Conservation (phyloP, 306 rosid genomes). For the Aeschynomene evenia region DNA sequence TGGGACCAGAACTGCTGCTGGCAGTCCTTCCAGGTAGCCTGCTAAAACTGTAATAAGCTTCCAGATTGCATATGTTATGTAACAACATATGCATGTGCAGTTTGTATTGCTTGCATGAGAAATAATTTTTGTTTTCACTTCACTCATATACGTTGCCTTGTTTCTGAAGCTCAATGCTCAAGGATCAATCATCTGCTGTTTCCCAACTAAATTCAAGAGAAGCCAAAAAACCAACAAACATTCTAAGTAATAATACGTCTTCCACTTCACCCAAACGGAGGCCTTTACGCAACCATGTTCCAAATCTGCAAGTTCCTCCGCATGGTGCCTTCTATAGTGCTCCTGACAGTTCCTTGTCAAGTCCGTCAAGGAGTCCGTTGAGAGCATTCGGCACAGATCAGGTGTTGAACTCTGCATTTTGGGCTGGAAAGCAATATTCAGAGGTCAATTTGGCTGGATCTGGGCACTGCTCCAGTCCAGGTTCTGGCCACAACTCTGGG, state of each 20-base stretch:
- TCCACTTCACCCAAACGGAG: conserved; percentile 72
- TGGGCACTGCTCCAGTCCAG: conserved; percentile 97
- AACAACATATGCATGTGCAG: conserved; percentile 23
- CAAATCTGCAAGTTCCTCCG: conserved; percentile 83
- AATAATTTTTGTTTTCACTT: conserved; percentile 29
- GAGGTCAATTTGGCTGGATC: conserved; percentile 62
- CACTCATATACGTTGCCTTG: conserved; percentile 34
- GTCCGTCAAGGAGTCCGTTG: conserved; percentile 48
- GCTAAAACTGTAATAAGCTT: conserved; percentile 28
- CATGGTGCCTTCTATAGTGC: conserved; percentile 83
- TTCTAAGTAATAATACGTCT: conserved; percentile 51
- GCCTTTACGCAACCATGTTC: conserved; percentile 79
- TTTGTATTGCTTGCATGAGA: conserved; percentile 23
- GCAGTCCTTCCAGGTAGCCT: conserved; percentile 84
- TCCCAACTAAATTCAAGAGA: conserved; percentile 58
- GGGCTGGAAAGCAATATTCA: conserved; percentile 36
- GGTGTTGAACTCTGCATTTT: conserved; percentile 44
- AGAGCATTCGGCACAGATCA: conserved; percentile 48
- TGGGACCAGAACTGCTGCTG: conserved; percentile 67
- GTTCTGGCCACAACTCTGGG: conserved; percentile 97
- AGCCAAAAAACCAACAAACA: conserved; percentile 51
- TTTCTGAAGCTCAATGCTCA: conserved; percentile 64
- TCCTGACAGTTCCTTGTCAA: conserved; percentile 71
- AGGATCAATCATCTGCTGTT: conserved; percentile 57
- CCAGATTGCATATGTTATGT: conserved; percentile 26